Evolutionary conservation across 495 filamentous ascomycete genomes (phyloP).

Genomic region (Penicillium turbatum): DNA sequence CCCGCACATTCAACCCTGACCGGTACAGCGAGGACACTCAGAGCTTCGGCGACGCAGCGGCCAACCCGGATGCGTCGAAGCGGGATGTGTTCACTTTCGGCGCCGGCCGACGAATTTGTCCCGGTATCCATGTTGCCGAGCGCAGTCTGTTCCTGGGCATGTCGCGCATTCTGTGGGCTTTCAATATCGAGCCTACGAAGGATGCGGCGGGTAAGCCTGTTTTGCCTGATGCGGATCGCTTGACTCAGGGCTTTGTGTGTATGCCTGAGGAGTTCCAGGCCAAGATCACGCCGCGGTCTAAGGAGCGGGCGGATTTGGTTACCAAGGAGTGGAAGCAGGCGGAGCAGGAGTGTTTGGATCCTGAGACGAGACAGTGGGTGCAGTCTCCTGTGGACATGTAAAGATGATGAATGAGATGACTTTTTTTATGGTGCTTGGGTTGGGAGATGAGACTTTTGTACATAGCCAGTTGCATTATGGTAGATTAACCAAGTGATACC

Average conservation of each 20-base stretch:
- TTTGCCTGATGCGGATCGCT: conserved; percentile 18
- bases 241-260: conserved; percentile 40
- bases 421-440: background rate
- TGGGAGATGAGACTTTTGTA: background rate
- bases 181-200: conserved; percentile 21
- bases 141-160: conserved; percentile 47
- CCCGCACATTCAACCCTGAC: conserved; percentile 52
- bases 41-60: conserved; percentile 32
- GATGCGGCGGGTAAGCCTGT: conserved; percentile 14
- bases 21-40: conserved; percentile 38
- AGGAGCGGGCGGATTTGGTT: conserved; percentile 31
- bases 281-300: conserved; percentile 26
- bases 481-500: no score
- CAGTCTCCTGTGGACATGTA: conserved; percentile 1
- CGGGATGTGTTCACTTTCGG: conserved; percentile 33
- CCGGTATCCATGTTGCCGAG: conserved; percentile 31
- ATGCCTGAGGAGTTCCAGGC: conserved; percentile 34
- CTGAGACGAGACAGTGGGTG: conserved; percentile 21
- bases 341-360: conserved; percentile 14
- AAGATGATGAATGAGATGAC: background rate
- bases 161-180: conserved; percentile 54
- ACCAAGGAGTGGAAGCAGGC: conserved; percentile 28
- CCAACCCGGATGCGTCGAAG: conserved; percentile 35
- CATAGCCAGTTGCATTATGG: no score
- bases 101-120: conserved; percentile 30